Base-by-base conservation (phyloP, 2,329 filamentous ascomycete genomes). In the Arthrinium phaeospermum region DNA sequence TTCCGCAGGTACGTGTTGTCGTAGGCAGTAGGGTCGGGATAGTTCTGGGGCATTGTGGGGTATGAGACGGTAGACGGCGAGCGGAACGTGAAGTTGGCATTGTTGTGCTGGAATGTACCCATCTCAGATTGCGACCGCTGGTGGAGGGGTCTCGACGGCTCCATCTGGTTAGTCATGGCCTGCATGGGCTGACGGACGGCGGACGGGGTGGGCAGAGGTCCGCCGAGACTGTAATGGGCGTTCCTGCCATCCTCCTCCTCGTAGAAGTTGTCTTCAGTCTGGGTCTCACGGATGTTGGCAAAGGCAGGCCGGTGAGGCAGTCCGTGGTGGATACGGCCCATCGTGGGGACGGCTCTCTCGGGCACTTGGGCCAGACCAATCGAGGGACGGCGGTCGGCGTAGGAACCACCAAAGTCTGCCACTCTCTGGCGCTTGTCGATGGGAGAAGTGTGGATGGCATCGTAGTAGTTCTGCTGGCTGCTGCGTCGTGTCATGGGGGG, bases 241-340 rank as follows among this genome's bases (percentile, higher is more conserved):
- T n/a, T 61, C 68, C 71, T 70, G 44, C 69, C 64, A 10, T 72
- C 71, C 8, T 73, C 73, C 3, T 72, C 74, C 34, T 70, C 73
- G 69, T 76, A 80, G 70, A 78, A 80, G 22, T 75, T 74, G 19
- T 80, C 78, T 69, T 81, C 78, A 2, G 77, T 75, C 10, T 78
- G 77, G 67, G 76, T 77, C 75, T 83, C 82, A 46, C 79, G 81
- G 71, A 81, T 82, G 53, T 80, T 77, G 8, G 75, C 75, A 70
- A 82, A 82, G 22, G 77, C 77, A 4, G 79, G 79, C 7, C 80
- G 81, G 70, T 81, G 80, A 5, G 81, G 72, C 0, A 81, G 73
- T 37, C 75, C 67, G 53, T 76, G 67, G 51, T 76, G 71, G 44
- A 76, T 76, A 27, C 75, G 75, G 68, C 75, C 77, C 67, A 77